Evolutionary conservation across 2,329 filamentous ascomycete genomes (phyloP), one percentile per base, ranked within the genome.

Genomic region (Aaosphaeria pasadenensis): DNA sequence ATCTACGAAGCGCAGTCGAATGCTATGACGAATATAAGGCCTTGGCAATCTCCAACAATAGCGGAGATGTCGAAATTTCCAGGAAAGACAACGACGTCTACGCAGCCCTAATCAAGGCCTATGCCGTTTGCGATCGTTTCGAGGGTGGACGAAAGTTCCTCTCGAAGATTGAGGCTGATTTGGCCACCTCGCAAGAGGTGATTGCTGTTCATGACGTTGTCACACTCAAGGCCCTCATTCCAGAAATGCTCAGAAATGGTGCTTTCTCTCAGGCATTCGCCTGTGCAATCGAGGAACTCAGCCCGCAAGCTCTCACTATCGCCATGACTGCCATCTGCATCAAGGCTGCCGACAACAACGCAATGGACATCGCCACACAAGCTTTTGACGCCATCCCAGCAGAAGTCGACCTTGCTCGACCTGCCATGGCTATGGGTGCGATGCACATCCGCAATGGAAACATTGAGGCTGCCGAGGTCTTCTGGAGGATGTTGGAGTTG

Each of bases 21-120:
- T 91, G 90, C 72, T 99, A 96, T 74, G 92, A 95, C 55, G 89
- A 96, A 71, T 97, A 97, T 78, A 90, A 90, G 64, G 82, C 84
- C 41, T 78, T 96, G 39, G 91, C 92, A n/a, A 83, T 97, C 45
- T 85, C 87, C 36, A 82, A 94, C 66, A 88, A 96, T 68, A 83
- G 80, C 36, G 91, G 91, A 48, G 77, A 84, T 50, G 77, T 85
- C 42, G 81, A 81, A 7, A 77, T 86, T 42, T 80, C 87, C 53
- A 85, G 91, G 44, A 79, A 88, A 42, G 92, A 97, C 65, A 83
- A 86, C 30, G 80, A 90, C 55, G 87, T 97, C 5, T 97, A 99
- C 64, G 90, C 91, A 28, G 82, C 92, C n/a, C 78, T 99, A 46
- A 86, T 97, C 71, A 89, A 89, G 58, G 91, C 91, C 1, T 97